Evolutionary conservation across 2,329 filamentous ascomycete species (phyloP), one percentile per base, ranked within the genome.

Genomic region (Ophiocordyceps camponoti-rufipedis): DNA sequence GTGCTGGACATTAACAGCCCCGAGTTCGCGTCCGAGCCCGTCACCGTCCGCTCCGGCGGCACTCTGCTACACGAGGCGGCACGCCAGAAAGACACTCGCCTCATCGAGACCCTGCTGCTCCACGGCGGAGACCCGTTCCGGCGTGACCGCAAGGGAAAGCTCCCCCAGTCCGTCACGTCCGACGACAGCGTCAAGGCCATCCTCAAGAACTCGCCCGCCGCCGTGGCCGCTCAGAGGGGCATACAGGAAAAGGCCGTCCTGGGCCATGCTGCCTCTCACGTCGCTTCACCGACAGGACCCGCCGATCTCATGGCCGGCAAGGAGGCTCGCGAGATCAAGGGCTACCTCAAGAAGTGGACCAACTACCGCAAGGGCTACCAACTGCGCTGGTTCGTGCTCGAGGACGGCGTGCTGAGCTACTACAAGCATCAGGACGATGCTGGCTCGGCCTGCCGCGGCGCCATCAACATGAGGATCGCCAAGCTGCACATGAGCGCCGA

Each of bases 341-440:
- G 91, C 7, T 98, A 96, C 60, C 70, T 98, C 47, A 96, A 95
- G 66, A 98, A 98, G 62, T 98, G 91, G 91, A 98, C 91, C 43
- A 98, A 98, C 60, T 98, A 98, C 60, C 88, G 89, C 19, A 88
- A 85, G 58, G 91, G 91, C 9, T 98, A 95, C 66, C 94, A 98
- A 65, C 63, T 98, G 51, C 75, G 91, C 48, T 98, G 89, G 88
- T 98, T 98, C 58, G 91, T 96, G 13, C 75, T 98, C 9, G 91
- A 98, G 59, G 91, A 98, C 58, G 91, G 91, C 12, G 89, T 98
- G 12, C 64, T 98, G 52, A 96, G 91, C 63, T 98, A 98, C 66
- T 98, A 96, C 69, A 98, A 98, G 65, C 86, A 96, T 61, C 91
- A 98, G 65, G 91, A 98, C 58, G 91, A 98, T 60, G 85, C 87